Percentiles rank a stretch among this genome's conserved stretches.
These are phyloP conservation scores for Thermochaetoides thermophila DNA, from an alignment of 495 filamentous ascomycete species.

Conservation along the genomic window DNA sequence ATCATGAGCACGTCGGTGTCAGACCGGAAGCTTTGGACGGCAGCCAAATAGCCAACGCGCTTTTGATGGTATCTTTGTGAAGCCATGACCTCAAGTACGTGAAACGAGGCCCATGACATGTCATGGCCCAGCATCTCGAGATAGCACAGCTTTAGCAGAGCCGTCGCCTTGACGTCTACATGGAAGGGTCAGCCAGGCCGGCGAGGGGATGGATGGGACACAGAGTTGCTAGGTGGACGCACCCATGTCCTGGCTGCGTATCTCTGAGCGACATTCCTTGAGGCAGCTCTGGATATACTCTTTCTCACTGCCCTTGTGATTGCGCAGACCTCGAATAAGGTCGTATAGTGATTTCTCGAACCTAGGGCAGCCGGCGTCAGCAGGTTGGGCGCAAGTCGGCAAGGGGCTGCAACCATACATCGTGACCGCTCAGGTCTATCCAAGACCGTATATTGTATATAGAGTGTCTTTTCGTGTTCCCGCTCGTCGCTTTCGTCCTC, in stretches of 20 bases:
- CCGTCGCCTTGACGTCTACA: slow-evolving; percentile 86
- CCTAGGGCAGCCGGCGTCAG: slow-evolving; percentile 37
- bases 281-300: slow-evolving; percentile 84
- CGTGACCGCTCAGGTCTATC: too few species aligned
- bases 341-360: slow-evolving; percentile 99
- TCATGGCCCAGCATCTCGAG: slow-evolving; percentile 98
- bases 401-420: too few species aligned
- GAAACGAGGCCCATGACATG: slow-evolving; percentile 98
- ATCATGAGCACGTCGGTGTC: slow-evolving; percentile 97
- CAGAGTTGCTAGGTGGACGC: slow-evolving; percentile 18
- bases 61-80: slow-evolving; percentile 89
- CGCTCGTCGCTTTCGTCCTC: too few species aligned
- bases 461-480: too few species aligned
- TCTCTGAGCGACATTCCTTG: slow-evolving; percentile 86
- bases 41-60: slow-evolving; percentile 87
- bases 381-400: too few species aligned
- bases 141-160: slow-evolving; percentile 86
- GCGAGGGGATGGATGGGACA: not conserved
- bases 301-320: slow-evolving; percentile 83
- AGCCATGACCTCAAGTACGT: slow-evolving; percentile 97
- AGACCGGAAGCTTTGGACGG: slow-evolving; percentile 85
- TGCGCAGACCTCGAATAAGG: slow-evolving; percentile 89
- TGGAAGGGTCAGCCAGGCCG: slow-evolving; percentile 13
- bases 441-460: slow-evolving; percentile 3
- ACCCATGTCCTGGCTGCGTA: slow-evolving; percentile 86